Conservation (phyloP, 441 rosid genomes). For the Viola pubescens region DNA sequence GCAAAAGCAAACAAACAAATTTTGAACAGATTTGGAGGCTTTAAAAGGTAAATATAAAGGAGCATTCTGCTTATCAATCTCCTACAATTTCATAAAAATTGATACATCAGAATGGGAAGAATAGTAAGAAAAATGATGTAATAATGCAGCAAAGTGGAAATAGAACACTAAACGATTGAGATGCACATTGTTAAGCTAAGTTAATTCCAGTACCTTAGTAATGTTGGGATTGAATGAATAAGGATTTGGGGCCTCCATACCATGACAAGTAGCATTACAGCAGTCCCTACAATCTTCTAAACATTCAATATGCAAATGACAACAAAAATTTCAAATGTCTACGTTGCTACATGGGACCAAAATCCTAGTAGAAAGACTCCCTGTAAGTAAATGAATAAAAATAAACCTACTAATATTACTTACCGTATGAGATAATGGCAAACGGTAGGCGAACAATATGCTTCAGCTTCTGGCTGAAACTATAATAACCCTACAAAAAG, state of each 20-base stretch:
- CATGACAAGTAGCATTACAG: constrained; percentile 81
- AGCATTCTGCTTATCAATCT: constrained; percentile 1
- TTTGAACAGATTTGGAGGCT: constrained; percentile 3
- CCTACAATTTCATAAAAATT: neutral
- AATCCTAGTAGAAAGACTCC: neutral
- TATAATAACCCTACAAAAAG: constrained; percentile 73
- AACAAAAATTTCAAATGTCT: constrained; percentile 7
- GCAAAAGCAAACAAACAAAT: constrained; percentile 6
- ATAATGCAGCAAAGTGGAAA: too few relatives aligned
- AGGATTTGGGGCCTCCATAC: constrained; percentile 65
- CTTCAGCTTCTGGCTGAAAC: constrained; percentile 98
- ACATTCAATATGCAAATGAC: constrained; percentile 6
- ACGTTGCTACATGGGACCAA: neutral
- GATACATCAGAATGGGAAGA: neutral
- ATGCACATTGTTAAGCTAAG: neutral
- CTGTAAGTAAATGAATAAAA: too few relatives aligned
- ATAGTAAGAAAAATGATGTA: too few relatives aligned
- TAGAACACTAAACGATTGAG: constrained; percentile 8
- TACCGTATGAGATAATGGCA: constrained; percentile 86
- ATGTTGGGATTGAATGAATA: constrained; percentile 56
- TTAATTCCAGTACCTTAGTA: constrained; percentile 48
- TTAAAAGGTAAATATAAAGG: constrained; percentile 6
- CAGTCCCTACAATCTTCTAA: constrained; percentile 52
- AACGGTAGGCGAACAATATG: constrained; percentile 87
- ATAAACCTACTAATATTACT: constrained; percentile 2